A percentile compares a stretch with the other conserved stretches of the same genome.
phyloP scores from a whole-genome alignment of 148 eudicot genomes.

The Rhododendron kiyosumense region DNA sequence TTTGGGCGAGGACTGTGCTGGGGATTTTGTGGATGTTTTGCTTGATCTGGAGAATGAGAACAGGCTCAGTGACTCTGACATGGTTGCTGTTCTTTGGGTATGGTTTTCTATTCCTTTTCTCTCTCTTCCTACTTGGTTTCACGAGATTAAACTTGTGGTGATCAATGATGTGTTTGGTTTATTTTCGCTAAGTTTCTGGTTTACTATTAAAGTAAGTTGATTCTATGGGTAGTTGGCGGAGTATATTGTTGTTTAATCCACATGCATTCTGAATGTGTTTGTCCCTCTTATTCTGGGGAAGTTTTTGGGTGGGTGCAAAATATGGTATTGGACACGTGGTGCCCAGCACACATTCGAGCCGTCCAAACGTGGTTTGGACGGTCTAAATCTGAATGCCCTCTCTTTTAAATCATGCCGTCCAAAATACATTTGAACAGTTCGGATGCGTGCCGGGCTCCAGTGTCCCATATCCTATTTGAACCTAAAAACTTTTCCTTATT shows the following conservation, averaged over 20 bases:
- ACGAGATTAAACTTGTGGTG: neutral
- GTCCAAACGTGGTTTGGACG: too few species aligned
- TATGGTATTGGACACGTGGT: too few species aligned
- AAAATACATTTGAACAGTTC: too few species aligned
- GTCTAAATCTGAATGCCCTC: too few species aligned
- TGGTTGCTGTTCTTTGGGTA: conserved; percentile 99
- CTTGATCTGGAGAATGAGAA: conserved; percentile 69
- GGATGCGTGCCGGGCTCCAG: too few species aligned
- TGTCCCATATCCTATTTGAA: too few species aligned
- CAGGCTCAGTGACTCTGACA: conserved; percentile 57
- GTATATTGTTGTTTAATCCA: neutral
- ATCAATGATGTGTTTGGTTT: neutral
- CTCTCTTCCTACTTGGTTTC: neutral
- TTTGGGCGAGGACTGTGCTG: conserved; percentile 25
- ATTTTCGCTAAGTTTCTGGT: neutral
- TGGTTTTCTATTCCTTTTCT: neutral
- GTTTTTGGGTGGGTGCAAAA: too few species aligned
- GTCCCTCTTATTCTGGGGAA: neutral
- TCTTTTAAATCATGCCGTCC: too few species aligned
- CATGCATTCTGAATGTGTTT: neutral
- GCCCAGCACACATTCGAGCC: too few species aligned
- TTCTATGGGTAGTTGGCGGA: neutral
- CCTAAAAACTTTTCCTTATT: too few species aligned
- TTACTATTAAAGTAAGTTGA: neutral
- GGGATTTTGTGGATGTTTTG: conserved; percentile 86